phyloP scores from a whole-genome alignment of 805 yeast genomes.

The Lipomyces yamanashiensis region DNA sequence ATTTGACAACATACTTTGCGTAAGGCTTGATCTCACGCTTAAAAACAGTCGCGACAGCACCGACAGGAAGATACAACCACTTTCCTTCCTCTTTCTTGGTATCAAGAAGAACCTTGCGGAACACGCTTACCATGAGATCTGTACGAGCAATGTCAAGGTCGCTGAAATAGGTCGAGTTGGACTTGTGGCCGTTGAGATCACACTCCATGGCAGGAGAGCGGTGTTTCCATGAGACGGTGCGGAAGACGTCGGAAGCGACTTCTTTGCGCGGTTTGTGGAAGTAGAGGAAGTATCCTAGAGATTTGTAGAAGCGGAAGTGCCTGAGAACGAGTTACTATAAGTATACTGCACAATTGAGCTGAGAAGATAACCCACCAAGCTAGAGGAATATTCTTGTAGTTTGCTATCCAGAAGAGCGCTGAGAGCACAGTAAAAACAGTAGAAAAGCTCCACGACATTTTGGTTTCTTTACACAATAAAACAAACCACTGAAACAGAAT shows the following conservation, averaged over 20 bases:
- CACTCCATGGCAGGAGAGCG: conserved; percentile 78
- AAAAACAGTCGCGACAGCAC: conserved; percentile 68
- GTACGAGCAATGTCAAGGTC: conserved; percentile 83
- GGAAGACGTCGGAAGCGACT: conserved; percentile 29
- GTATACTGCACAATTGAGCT: not conserved
- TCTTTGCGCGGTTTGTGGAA: conserved; percentile 12
- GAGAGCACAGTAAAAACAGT: conserved; percentile 24
- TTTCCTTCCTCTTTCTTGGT: conserved; percentile 48
- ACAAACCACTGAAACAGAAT: not conserved
- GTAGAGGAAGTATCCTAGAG: conserved; percentile 21
- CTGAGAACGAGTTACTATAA: conserved; percentile 3
- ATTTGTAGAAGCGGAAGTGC: conserved; percentile 33
- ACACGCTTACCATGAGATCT: conserved; percentile 58
- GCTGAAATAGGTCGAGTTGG: conserved; percentile 79
- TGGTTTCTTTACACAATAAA: not conserved
- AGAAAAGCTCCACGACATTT: conserved; percentile 23
- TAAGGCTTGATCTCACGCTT: conserved; percentile 75
- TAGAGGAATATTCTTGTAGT: conserved; percentile 30
- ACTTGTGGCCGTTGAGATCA: conserved; percentile 85
- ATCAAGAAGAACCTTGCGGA: conserved; percentile 60
- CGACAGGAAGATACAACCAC: conserved; percentile 76
- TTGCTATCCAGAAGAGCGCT: conserved; percentile 23
- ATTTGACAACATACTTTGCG: conserved; percentile 57
- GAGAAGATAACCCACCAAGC: conserved; percentile 25
- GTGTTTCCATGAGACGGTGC: conserved; percentile 50